phyloP scores from a whole-genome alignment of 306 rosid genomes.

The Malus sieversii region DNA sequence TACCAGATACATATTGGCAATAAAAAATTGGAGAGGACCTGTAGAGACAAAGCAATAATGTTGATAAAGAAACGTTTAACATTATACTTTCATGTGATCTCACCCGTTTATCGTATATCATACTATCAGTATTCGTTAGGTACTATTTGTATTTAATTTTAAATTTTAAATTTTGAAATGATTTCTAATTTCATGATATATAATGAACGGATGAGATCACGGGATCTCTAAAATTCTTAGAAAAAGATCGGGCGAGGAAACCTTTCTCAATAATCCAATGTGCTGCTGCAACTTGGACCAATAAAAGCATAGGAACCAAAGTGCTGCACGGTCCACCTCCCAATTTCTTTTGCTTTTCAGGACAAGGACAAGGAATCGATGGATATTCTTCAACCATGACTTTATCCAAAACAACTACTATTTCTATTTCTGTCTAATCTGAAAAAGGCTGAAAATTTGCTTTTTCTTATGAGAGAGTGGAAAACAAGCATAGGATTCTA shows the following conservation, averaged over 20 bases:
- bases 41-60: background rate
- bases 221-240: too few relatives aligned
- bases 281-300: background rate
- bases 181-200: too few relatives aligned
- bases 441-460: background rate
- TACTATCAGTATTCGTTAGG: too few relatives aligned
- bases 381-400: background rate
- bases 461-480: background rate
- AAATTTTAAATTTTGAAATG: too few relatives aligned
- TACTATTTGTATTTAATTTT: too few relatives aligned
- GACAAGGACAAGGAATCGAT: background rate
- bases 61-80: background rate
- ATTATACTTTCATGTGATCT: too few relatives aligned
- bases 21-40: background rate
- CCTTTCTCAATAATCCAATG: background rate
- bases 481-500: background rate
- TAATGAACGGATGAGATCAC: too few relatives aligned
- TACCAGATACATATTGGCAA: background rate
- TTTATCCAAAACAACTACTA: background rate
- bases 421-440: background rate
- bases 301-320: background rate
- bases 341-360: too few relatives aligned
- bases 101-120: too few relatives aligned
- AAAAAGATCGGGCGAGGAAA: too few relatives aligned
- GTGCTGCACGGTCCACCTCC: background rate